A percentile compares a stretch with the other conserved stretches of the same genome.
These are phyloP conservation scores for Rhytidhysteron rufulum DNA, from an alignment of 2,329 filamentous ascomycete species.

Conservation along the genomic window DNA sequence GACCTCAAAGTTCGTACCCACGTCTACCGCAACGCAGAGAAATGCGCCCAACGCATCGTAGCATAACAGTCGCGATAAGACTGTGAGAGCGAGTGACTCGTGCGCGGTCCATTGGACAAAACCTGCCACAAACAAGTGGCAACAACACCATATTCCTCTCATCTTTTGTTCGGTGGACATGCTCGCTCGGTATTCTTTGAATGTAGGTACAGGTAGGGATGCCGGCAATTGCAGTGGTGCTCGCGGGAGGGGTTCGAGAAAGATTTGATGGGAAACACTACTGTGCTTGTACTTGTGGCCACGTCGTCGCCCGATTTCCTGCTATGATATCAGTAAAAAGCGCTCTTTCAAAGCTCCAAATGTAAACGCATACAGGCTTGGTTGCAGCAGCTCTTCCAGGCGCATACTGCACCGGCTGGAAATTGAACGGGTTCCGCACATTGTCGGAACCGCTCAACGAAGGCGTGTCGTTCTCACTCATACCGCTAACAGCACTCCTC, in stretches of 20 bases:
- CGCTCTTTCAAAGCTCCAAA: background rate
- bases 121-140: slow-evolving; percentile 77
- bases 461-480: slow-evolving; percentile 24
- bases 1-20: slow-evolving; percentile 94
- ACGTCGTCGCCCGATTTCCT: slow-evolving; percentile 87
- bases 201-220: slow-evolving; percentile 85
- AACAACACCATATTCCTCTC: slow-evolving; percentile 83
- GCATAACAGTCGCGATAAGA: slow-evolving; percentile 86
- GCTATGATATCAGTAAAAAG: slow-evolving; percentile 22
- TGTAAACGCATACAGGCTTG: slow-evolving; percentile 45
- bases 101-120: slow-evolving; percentile 84
- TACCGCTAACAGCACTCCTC: slow-evolving; percentile 22
- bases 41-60: slow-evolving; percentile 93
- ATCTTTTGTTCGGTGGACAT: slow-evolving; percentile 85
- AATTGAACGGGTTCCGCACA: slow-evolving; percentile 79
- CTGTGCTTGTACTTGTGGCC: slow-evolving; percentile 98
- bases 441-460: slow-evolving; percentile 30
- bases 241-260: slow-evolving; percentile 83
- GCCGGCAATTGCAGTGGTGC: slow-evolving; percentile 86
- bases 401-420: slow-evolving; percentile 62
- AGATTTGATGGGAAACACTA: slow-evolving; percentile 93
- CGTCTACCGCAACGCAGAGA: slow-evolving; percentile 87
- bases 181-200: slow-evolving; percentile 80
- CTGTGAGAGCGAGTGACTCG: slow-evolving; percentile 85
- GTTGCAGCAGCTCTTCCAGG: slow-evolving; percentile 62